Conservation (phyloP, 179 eudicot species). For the Beta macrorhiza region DNA sequence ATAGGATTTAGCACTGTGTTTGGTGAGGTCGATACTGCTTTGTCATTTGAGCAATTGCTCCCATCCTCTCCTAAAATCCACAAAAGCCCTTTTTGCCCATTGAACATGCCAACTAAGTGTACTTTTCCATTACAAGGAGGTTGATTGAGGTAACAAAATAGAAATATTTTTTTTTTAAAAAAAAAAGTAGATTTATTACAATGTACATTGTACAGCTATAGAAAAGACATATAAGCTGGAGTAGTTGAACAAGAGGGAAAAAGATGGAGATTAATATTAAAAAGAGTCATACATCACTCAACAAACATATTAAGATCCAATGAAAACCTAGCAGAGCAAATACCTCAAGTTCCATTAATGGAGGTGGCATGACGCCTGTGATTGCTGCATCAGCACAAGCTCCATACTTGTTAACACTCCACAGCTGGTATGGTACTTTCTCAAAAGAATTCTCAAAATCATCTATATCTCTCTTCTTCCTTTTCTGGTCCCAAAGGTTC, state of each 20-base stretch:
- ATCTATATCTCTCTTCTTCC: constrained; percentile 35
- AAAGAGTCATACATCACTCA: not conserved
- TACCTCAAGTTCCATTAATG: constrained; percentile 88
- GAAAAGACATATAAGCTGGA: not conserved
- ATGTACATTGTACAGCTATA: not conserved
- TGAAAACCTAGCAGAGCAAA: not conserved
- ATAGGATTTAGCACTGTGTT: not conserved
- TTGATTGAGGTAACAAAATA: not conserved
- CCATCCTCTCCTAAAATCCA: not conserved
- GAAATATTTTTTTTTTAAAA: not conserved
- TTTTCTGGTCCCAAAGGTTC: constrained; percentile 51
- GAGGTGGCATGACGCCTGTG: constrained; percentile 96
- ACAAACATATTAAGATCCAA: not conserved
- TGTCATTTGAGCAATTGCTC: not conserved
- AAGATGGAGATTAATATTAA: not conserved
- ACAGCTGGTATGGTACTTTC: constrained; percentile 82
- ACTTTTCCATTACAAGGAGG: not conserved
- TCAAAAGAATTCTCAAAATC: constrained; percentile 48
- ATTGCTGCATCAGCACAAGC: constrained; percentile 91
- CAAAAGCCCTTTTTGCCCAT: not conserved
- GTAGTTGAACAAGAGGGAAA: not conserved
- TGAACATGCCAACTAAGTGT: not conserved
- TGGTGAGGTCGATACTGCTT: not conserved
- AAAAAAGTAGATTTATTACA: not conserved
- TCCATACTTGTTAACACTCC: constrained; percentile 92